Percentiles rank a stretch among this genome's conserved stretches.
These are phyloP conservation scores for Metroxylon sagu DNA, from an alignment of 176 grass and related monocot genomes.

Conservation along the genomic window DNA sequence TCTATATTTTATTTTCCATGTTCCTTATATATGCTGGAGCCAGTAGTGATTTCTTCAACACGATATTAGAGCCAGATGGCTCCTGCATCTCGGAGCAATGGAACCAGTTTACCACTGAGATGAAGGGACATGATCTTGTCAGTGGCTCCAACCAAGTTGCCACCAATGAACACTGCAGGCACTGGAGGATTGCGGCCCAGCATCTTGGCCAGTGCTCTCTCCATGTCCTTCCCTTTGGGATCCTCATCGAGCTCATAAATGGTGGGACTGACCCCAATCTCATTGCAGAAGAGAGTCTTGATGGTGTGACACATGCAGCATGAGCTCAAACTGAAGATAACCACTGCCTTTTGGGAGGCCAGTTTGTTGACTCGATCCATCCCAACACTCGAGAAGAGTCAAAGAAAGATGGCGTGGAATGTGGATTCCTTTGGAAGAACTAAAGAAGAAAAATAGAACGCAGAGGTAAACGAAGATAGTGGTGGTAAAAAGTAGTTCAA, in stretches of 20 bases:
- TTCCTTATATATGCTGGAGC: no score
- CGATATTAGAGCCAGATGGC: constrained; percentile 50
- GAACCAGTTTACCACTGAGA: constrained; percentile 50
- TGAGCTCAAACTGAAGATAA: constrained; percentile 55
- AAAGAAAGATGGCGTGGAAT: no score
- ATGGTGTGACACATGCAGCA: constrained; percentile 74
- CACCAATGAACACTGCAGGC: constrained; percentile 60
- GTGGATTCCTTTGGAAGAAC: no score
- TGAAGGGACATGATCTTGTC: constrained; percentile 60
- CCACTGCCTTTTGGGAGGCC: constrained; percentile 47
- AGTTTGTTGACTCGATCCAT: constrained; percentile 39
- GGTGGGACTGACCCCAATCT: constrained; percentile 38
- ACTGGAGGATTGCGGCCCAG: constrained; percentile 40
- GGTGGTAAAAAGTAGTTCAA: no score
- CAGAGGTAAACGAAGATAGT: no score
- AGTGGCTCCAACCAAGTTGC: constrained; percentile 45
- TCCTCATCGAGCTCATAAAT: constrained; percentile 55
- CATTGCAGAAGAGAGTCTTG: constrained; percentile 43
- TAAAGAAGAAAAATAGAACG: no score
- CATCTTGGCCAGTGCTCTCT: constrained; percentile 38
- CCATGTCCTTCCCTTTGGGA: constrained; percentile 39
- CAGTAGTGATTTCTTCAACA: neutral
- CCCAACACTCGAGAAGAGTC: no score
- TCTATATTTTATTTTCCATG: no score
- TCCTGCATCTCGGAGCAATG: constrained; percentile 48